Base-by-base conservation (phyloP, 768 basidiomycete genomes). In the Lactifluus hygrophoroides region DNA sequence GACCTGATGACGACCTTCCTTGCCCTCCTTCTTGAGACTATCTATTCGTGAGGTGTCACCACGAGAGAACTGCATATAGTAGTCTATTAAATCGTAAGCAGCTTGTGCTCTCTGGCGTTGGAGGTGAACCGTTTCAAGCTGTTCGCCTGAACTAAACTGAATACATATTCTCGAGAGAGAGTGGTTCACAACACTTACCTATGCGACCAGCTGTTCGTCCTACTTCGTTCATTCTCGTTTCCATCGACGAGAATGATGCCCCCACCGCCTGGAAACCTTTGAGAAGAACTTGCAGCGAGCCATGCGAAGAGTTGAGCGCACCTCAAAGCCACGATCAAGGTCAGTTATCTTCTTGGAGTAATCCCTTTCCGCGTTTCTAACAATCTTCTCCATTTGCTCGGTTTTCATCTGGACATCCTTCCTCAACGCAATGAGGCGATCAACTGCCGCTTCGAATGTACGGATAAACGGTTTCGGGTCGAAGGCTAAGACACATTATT, bases 331-430 rank as follows among this genome's bases (percentile, higher is more conserved):
- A 50, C 83, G 84, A 69, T 93, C 93, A 23, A 98, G 77, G 55
- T 97, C 94, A n/a, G 79, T 76, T 81, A 98, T 89, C 70, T 90
- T 90, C 75, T 87, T 90, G 2, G 91, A 89, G 71, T 98, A 99
- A 65, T 96, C 94, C 61, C 93, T 74, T 71, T 98, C 95, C 2
- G 93, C 85, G 0, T 86, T 79, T 46, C 86, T 77, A 14, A 97
- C 94, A 64, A 84, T 86, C 74, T 89, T 90, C 75, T 98, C 95
- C 77, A 95, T 86, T 67, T 88, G 86, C 69, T 93, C 88, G 0
- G 92, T 94, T 72, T 87, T 87, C 23, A 83, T 75, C 62, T 97
- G 93, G 7, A 97, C 90, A 72, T 96, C 88, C 66, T 88, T 90
- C 44, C 95, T 81, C 16, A 96, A 79, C 1, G 84, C 78, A 60